phyloP scores from a whole-genome alignment of 176 grass and related monocot species.

The Otatea glauca region DNA sequence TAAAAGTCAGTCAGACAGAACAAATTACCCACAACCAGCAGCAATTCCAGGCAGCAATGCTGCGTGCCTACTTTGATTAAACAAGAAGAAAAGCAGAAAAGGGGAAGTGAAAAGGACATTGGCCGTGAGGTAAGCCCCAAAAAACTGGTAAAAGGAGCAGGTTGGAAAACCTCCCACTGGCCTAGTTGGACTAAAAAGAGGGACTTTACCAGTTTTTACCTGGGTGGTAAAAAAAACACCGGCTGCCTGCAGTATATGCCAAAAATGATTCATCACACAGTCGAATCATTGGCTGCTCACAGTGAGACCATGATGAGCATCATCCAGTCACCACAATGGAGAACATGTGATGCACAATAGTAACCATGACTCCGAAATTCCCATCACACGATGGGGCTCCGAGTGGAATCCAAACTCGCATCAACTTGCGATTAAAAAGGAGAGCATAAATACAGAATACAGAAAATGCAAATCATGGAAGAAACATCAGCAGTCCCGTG shows the following conservation, averaged over 20 bases:
- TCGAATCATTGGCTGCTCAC: neutral
- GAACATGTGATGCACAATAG: slow-evolving; percentile 4
- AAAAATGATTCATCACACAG: slow-evolving; percentile 27
- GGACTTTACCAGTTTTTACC: slow-evolving; percentile 34
- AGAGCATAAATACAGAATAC: neutral
- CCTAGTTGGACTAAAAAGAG: slow-evolving; percentile 16
- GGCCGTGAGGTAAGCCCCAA: neutral
- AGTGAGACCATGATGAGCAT: slow-evolving; percentile 36
- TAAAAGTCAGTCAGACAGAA: neutral
- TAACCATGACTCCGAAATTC: neutral
- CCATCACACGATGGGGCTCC: neutral
- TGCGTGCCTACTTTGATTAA: slow-evolving; percentile 13
- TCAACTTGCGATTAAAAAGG: neutral
- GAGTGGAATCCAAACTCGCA: neutral
- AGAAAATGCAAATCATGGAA: neutral
- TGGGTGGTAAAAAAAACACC: slow-evolving; percentile 3
- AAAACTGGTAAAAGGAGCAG: neutral
- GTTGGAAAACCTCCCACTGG: neutral
- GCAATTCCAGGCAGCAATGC: slow-evolving; percentile 47
- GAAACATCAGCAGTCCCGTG: neutral
- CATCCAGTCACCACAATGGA: slow-evolving; percentile 28
- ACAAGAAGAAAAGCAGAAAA: slow-evolving; percentile 9
- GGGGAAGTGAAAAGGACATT: slow-evolving; percentile 11
- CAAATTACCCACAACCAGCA: slow-evolving; percentile 36
- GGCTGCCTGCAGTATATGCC: neutral